Conservation (phyloP, 768 basidiomycete genomes). For the Tylopilus subfusipes region DNA sequence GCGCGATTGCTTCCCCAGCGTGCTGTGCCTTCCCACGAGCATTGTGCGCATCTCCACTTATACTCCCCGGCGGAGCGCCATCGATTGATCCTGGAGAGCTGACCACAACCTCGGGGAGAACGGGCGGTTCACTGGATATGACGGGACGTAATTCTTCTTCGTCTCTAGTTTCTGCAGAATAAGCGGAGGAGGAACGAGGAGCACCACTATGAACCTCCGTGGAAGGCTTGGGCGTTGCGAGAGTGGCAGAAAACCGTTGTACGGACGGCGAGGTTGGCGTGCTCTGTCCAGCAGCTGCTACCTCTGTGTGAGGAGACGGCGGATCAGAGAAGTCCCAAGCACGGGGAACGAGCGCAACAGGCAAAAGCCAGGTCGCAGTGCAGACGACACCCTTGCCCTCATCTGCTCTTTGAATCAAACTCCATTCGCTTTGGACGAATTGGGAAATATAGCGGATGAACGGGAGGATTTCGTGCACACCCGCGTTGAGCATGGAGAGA, state of each 20-base stretch:
- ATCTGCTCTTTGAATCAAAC: slow-evolving; percentile 57
- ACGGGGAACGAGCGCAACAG: slow-evolving; percentile 72
- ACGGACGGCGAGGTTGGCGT: slow-evolving; percentile 23
- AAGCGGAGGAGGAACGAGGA: slow-evolving; percentile 29
- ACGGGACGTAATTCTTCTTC: slow-evolving; percentile 22
- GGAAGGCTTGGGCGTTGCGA: slow-evolving; percentile 29
- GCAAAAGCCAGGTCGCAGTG: slow-evolving; percentile 89
- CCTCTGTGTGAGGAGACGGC: slow-evolving; percentile 30
- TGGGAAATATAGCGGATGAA: slow-evolving; percentile 81
- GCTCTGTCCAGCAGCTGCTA: slow-evolving; percentile 9
- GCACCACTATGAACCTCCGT: slow-evolving; percentile 16
- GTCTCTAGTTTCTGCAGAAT: slow-evolving; percentile 28
- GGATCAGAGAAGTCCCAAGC: slow-evolving; percentile 72
- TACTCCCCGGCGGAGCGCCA: slow-evolving; percentile 20
- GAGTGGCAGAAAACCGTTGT: slow-evolving; percentile 22
- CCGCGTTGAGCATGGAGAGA: slow-evolving; percentile 63
- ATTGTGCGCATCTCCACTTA: slow-evolving; percentile 12
- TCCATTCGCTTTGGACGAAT: slow-evolving; percentile 75
- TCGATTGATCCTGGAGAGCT: slow-evolving; percentile 34
- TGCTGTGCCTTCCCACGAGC: slow-evolving; percentile 20
- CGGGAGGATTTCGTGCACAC: slow-evolving; percentile 78
- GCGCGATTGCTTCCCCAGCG: slow-evolving; percentile 20
- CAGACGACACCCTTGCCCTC: slow-evolving; percentile 78
- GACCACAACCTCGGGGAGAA: slow-evolving; percentile 34
- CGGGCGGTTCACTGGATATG: slow-evolving; percentile 30